Base-by-base conservation (phyloP, 768 basidiomycete genomes). In the Termitomyces sp. region DNA sequence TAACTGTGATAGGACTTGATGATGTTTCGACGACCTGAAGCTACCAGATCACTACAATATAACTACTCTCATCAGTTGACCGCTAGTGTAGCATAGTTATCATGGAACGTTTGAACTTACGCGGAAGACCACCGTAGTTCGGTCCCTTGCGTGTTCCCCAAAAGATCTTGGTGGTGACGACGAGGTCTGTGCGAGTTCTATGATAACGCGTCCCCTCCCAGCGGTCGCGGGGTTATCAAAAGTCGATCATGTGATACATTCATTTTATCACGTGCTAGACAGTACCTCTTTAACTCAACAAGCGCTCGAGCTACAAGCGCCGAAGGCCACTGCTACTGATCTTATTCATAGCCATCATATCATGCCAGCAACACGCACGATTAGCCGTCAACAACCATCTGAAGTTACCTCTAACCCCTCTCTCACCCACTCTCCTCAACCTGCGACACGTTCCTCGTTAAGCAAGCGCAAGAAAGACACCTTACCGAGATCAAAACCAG, bases 91-190 rank as follows among this genome's bases (percentile, higher is more conserved):
- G 34, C 22, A 48, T 34, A 47, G 9, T 32, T 32, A 32, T 10
- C 30, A 32, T 9, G 30, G 8, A 9, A 32, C 30, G 8, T 32
- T 32, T 9, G 9, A 5, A 6, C 3, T 84, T 83, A 45, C 81
- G 71, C 3, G 80, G 81, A 10, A 84, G 68, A 22, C 83, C 83
- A 50, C 66, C 68, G 58, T 74, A 77, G 60, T 87, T 87, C 0
- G 79, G 84, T 42, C 83, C 85, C 24, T 67, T 65, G 52, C 81
- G 70, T 3, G 78, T 71, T 6, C 90, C 90, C 78, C 87, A 92
- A 76, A 83, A 92, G 40, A 92, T 57, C 68, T 92, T 92, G 54
- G 90, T 93, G n/a, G 85, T 81, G 63, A 93, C 75, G 49, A 93
- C 77, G 14, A 90, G 70, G 64, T 92, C 89, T 12, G 76, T 72